Conservation (phyloP, 768 basidiomycete genomes). For the Tylopilus plumbeoviolaceoides region DNA sequence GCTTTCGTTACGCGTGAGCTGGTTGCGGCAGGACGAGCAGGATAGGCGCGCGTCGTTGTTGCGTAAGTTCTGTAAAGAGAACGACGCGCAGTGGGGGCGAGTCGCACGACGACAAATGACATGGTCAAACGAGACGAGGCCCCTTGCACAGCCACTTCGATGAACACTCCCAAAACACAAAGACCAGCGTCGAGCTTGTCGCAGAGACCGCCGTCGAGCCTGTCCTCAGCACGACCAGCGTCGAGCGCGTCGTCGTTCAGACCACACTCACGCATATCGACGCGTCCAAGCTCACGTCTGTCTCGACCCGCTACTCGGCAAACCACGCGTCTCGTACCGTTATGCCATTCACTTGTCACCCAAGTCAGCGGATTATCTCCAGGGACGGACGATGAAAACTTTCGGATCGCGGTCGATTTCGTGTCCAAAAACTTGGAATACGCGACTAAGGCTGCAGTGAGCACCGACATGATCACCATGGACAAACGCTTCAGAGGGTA, state of each 20-base stretch:
- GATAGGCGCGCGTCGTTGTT: conserved; percentile 23
- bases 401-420: conserved; percentile 50
- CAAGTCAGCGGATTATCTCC: conserved; percentile 51
- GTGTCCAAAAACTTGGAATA: conserved; percentile 58
- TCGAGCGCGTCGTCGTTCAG: conserved; percentile 38
- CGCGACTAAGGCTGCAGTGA: conserved; percentile 52
- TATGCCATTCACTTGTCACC: conserved; percentile 51
- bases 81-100: conserved; percentile 8
- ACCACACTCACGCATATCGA: conserved; percentile 34
- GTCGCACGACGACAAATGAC: conserved; percentile 14
- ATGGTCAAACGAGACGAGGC: conserved; percentile 2
- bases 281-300: conserved; percentile 39
- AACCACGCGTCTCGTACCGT: conserved; percentile 47
- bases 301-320: conserved; percentile 52
- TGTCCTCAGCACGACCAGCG: conserved; percentile 41
- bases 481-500: conserved; percentile 57
- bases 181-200: conserved; percentile 37
- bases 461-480: conserved; percentile 51
- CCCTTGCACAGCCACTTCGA: neutral
- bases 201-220: conserved; percentile 43
- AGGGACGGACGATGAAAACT: conserved; percentile 40
- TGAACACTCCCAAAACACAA: conserved; percentile 25
- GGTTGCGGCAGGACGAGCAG: conserved; percentile 21
- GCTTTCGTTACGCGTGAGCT: conserved; percentile 25
- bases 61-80: conserved; percentile 15